Evolutionary conservation across 768 basidiomycete genomes (phyloP).

Genomic region (Leccinum subgranulosum): DNA sequence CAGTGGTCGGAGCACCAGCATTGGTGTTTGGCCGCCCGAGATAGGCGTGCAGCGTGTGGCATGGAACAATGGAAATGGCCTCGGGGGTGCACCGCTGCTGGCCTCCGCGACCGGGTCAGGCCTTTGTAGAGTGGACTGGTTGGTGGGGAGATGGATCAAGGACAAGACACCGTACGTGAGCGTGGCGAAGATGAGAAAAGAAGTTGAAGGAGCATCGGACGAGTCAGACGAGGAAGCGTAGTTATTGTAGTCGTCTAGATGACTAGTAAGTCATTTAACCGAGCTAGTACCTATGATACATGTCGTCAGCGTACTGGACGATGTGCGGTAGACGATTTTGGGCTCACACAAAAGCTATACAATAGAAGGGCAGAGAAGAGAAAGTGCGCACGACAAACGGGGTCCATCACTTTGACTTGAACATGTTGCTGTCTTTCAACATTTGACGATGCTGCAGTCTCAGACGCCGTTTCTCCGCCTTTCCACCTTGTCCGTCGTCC

Average conservation of each 20-base stretch:
- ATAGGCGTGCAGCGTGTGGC: slow-evolving; percentile 72
- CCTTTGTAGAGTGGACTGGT: slow-evolving; percentile 78
- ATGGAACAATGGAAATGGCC: slow-evolving; percentile 80
- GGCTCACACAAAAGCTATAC: not conserved
- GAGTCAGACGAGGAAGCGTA: slow-evolving; percentile 28
- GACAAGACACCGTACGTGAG: slow-evolving; percentile 65
- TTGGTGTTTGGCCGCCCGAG: slow-evolving; percentile 77
- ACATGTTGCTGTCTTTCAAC: slow-evolving; percentile 82
- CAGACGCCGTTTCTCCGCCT: slow-evolving; percentile 53
- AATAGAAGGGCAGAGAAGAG: not conserved
- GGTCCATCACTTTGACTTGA: slow-evolving; percentile 65
- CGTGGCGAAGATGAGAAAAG: slow-evolving; percentile 59
- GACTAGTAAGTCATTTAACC: not conserved
- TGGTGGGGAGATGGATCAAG: slow-evolving; percentile 72
- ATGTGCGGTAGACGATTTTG: not conserved
- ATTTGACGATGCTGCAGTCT: slow-evolving; percentile 60
- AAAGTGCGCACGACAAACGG: not conserved
- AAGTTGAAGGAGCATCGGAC: slow-evolving; percentile 43
- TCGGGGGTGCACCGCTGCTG: slow-evolving; percentile 54
- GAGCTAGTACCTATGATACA: not conserved
- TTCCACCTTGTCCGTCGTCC: slow-evolving; percentile 75
- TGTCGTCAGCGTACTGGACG: not conserved
- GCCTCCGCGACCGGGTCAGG: slow-evolving; percentile 84
- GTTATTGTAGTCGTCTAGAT: not conserved
- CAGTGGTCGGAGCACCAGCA: slow-evolving; percentile 33